Base-by-base conservation (phyloP, 2,329 filamentous ascomycete genomes). In the Eurotiales sp. region DNA sequence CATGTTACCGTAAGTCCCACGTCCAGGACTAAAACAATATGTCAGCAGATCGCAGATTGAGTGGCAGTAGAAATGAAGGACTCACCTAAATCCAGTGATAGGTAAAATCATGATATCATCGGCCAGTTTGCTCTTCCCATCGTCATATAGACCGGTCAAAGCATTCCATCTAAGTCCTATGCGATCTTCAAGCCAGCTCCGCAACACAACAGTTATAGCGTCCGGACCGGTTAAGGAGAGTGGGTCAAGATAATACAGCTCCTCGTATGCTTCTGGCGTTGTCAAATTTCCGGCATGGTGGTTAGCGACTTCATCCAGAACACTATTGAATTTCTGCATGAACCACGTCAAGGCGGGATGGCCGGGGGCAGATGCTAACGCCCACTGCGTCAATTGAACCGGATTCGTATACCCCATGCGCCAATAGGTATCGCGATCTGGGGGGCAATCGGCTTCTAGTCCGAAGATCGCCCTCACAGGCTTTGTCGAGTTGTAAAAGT, bases 351-450 rank as follows among this genome's bases (percentile, higher is more conserved):
- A 59, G 15, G 65, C 50, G 1, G 64, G 61, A 40, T 68, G 65
- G 1, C 59, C 56, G 3, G 62, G 55, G 1, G 56, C 53, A 19
- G 58, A 58, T 1, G 65, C 65, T 5, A 68, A 56, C 0, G 64
- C 56, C 65, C 65, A 68, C 27, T 67, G 65, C 0, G 65, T 67
- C 6, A 67, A 53, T 46, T 68, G 65, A 14, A 67, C 52, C 3
- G 65, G 62, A 46, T 62, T 61, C 17, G 58, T 55, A 54, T 68
- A 68, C 25, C 65, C 65, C 60, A 64, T 61, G n/a, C 65, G 64
- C 65, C 65, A 68, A 50, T 65, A 66, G 5, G 47, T 34, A 43
- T 66, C 58, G 30, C 43, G 57, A 11, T 60, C 51, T 1, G 62
- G 59, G 15, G 54, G 45, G 36, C 56, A 64, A 45, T 68, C 65